Evolutionary conservation across 1,284 basidiomycete species (phyloP).

Genomic region (Fomes fomentarius): DNA sequence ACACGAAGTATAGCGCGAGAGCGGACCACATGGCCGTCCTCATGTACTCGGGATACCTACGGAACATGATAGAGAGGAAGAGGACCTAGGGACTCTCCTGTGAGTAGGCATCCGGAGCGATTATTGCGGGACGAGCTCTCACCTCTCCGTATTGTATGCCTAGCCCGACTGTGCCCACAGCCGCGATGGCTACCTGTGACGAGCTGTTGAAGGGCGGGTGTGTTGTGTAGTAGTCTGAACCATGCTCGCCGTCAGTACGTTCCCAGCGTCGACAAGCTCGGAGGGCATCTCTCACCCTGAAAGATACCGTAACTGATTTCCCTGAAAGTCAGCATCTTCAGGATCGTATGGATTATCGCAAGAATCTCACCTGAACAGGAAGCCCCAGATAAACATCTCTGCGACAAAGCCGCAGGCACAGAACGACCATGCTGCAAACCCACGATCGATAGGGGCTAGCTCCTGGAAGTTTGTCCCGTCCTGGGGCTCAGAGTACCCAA

Average conservation of each 20-base stretch:
- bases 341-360: neutral
- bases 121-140: neutral
- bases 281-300: conserved; percentile 13
- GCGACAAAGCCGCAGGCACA: conserved; percentile 27
- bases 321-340: neutral
- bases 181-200: conserved; percentile 23
- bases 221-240: conserved; percentile 28
- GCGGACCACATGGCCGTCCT: conserved; percentile 28
- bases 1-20: conserved; percentile 24
- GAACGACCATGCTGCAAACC: conserved; percentile 21
- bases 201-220: conserved; percentile 27
- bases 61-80: conserved; percentile 27
- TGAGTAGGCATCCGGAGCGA: neutral
- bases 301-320: conserved; percentile 29
- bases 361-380: conserved; percentile 23
- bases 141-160: conserved; percentile 29
- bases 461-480: conserved; percentile 20
- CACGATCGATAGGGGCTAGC: conserved; percentile 18
- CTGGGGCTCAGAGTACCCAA: conserved; percentile 15
- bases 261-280: too few relatives aligned
- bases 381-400: conserved; percentile 44
- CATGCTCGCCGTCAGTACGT: too few relatives aligned
- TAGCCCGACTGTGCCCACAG: conserved; percentile 27
- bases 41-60: conserved; percentile 29
- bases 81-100: conserved; percentile 18